phyloP scores from a whole-genome alignment of 2,329 filamentous ascomycete species.

The Aureobasidium sp. region DNA sequence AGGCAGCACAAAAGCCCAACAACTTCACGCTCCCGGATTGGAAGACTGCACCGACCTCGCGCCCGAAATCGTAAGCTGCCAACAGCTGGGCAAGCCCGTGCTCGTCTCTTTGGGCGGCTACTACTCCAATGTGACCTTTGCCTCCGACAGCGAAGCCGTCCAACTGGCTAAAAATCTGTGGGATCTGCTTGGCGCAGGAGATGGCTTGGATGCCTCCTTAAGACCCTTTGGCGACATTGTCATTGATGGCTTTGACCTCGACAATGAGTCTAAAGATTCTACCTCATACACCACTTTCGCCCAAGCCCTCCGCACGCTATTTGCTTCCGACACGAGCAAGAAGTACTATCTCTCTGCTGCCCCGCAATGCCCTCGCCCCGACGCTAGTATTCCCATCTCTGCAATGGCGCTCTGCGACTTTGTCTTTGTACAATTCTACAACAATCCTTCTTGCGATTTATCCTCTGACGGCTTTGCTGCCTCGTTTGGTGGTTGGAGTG shows the following conservation, averaged over 20 bases:
- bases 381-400: conserved; percentile 28
- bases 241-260: conserved; percentile 34
- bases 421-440: conserved; percentile 38
- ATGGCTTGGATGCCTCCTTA: conserved; percentile 19
- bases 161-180: conserved; percentile 28
- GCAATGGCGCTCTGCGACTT: conserved; percentile 30
- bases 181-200: conserved; percentile 29
- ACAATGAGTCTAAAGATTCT: conserved; percentile 28
- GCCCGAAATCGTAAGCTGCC: conserved; percentile 28
- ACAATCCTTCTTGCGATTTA: conserved; percentile 32
- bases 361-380: conserved; percentile 34
- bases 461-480: conserved; percentile 22
- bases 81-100: conserved; percentile 32
- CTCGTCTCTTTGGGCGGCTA: conserved; percentile 32
- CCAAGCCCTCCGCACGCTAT: conserved; percentile 24
- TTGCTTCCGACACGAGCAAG: conserved; percentile 23
- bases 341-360: conserved; percentile 32
- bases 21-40: conserved; percentile 29
- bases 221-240: conserved; percentile 27
- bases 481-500: conserved; percentile 29
- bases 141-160: conserved; percentile 22
- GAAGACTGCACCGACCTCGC: conserved; percentile 32
- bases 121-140: conserved; percentile 24
- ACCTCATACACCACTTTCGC: conserved; percentile 26
- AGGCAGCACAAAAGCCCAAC: conserved; percentile 26